These are phyloP conservation scores for Erythrobasidium hasegawianum DNA, from an alignment of 1,284 basidiomycete genomes.

Conservation along the genomic window DNA sequence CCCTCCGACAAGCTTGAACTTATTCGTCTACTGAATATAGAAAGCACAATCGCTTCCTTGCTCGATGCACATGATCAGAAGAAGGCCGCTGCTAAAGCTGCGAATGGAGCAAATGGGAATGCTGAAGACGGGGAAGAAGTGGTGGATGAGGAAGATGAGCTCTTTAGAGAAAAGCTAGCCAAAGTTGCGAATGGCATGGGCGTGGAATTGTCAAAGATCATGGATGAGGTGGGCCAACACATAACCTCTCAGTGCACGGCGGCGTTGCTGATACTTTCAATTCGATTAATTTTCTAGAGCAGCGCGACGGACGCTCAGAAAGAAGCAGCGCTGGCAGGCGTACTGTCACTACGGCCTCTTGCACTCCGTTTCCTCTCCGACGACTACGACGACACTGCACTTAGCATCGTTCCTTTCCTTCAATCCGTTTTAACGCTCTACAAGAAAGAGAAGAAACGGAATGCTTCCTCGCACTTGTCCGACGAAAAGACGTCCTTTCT, in stretches of 20 bases:
- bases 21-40: conserved; percentile 80
- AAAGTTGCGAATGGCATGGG: conserved; percentile 79
- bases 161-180: conserved; percentile 84
- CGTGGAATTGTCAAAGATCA: conserved; percentile 75
- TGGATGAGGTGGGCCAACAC: conserved; percentile 62
- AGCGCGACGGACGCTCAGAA: conserved; percentile 61
- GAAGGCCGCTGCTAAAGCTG: not conserved
- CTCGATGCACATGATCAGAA: conserved; percentile 63
- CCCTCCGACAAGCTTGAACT: conserved; percentile 86
- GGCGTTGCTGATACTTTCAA: too few relatives aligned
- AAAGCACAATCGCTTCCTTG: conserved; percentile 70
- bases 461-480: conserved; percentile 63
- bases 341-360: conserved; percentile 71
- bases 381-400: conserved; percentile 77
- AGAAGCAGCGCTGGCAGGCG: conserved; percentile 63
- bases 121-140: conserved; percentile 56
- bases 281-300: conserved; percentile 61
- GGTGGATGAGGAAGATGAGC: conserved; percentile 61
- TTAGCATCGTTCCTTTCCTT: conserved; percentile 75
- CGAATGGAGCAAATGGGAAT: conserved; percentile 27
- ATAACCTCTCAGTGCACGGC: too few relatives aligned
- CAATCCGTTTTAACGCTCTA: conserved; percentile 69
- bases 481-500: conserved; percentile 74
- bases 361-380: conserved; percentile 87
- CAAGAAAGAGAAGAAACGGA: conserved; percentile 68